A percentile compares a stretch with the other conserved stretches of the same genome.
These are phyloP conservation scores for Neodidymelliopsis sp. DNA, from an alignment of 2,329 filamentous ascomycete genomes.

Conservation along the genomic window DNA sequence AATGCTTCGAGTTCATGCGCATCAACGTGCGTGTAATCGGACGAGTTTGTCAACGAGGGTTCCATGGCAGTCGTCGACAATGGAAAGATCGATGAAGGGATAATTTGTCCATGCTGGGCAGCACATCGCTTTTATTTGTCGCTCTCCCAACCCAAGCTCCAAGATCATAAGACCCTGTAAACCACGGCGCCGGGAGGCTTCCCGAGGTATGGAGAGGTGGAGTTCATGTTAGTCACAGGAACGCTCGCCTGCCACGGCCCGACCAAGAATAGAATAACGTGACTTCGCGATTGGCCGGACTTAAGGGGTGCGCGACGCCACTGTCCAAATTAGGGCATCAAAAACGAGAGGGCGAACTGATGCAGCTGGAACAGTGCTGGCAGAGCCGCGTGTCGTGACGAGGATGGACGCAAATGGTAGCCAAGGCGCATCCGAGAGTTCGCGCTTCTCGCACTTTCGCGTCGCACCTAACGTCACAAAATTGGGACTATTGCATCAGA, in stretches of 20 bases:
- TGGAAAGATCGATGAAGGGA: neutral
- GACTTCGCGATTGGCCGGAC: constrained; percentile 3
- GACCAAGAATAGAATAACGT: constrained; percentile 13
- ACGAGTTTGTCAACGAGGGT: constrained; percentile 22
- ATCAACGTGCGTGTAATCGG: constrained; percentile 20
- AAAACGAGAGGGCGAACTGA: constrained; percentile 12
- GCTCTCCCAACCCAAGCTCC: neutral
- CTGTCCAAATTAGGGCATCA: constrained; percentile 7
- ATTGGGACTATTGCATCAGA: constrained; percentile 11
- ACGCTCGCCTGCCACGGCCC: constrained; percentile 7
- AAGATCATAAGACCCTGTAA: constrained; percentile 5
- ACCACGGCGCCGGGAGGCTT: neutral
- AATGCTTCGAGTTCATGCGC: constrained; percentile 5
- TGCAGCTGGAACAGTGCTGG: neutral
- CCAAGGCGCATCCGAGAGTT: constrained; percentile 12
- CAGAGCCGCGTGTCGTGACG: constrained; percentile 14
- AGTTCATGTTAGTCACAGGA: constrained; percentile 17
- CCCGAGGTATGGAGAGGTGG: neutral
- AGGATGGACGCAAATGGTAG: constrained; percentile 6
- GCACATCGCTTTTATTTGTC: constrained; percentile 3
- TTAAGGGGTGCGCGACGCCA: neutral
- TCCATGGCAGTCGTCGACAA: constrained; percentile 22
- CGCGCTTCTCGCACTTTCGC: constrained; percentile 1
- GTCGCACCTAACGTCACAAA: constrained; percentile 10
- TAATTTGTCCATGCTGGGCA: neutral